Conservation (phyloP, 441 rosid genomes). For the Gossypium lobatum region DNA sequence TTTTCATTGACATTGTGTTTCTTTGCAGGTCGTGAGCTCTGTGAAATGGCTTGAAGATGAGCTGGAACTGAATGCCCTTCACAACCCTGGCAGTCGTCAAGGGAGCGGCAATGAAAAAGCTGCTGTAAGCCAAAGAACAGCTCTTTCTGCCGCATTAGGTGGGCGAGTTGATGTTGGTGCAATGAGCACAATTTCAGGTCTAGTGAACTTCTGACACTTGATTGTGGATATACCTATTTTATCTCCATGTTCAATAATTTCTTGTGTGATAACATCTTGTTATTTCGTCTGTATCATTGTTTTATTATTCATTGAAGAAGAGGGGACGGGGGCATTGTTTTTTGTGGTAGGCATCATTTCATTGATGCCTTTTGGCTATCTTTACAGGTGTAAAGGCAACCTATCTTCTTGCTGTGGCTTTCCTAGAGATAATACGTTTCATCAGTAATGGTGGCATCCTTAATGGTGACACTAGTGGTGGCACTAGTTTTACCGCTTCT, state of each 20-base stretch:
- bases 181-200: conserved; percentile 93
- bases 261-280: conserved; percentile 13
- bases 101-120: conserved; percentile 95
- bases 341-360: conserved; percentile 6
- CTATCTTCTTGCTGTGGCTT: conserved; percentile 97
- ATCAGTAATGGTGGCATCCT: conserved; percentile 98
- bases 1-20: conserved; percentile 16
- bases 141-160: conserved; percentile 94
- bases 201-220: conserved; percentile 18
- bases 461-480: conserved; percentile 70
- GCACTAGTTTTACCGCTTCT: conserved; percentile 50
- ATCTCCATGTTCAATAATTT: conserved; percentile 8
- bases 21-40: conserved; percentile 84
- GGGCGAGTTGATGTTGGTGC: conserved; percentile 84
- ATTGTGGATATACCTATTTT: conserved; percentile 5
- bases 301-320: background rate
- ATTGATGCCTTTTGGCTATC: conserved; percentile 10
- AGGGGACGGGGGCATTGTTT: background rate
- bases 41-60: conserved; percentile 99
- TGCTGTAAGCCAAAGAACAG: conserved; percentile 77
- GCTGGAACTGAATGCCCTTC: conserved; percentile 93
- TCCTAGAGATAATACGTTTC: conserved; percentile 90
- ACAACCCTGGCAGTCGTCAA: conserved; percentile 85
- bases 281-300: background rate
- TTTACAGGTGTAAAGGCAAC: conserved; percentile 94